Evolutionary conservation across 345 rosid genomes (phyloP).

Genomic region (Euphorbia tirucalli): DNA sequence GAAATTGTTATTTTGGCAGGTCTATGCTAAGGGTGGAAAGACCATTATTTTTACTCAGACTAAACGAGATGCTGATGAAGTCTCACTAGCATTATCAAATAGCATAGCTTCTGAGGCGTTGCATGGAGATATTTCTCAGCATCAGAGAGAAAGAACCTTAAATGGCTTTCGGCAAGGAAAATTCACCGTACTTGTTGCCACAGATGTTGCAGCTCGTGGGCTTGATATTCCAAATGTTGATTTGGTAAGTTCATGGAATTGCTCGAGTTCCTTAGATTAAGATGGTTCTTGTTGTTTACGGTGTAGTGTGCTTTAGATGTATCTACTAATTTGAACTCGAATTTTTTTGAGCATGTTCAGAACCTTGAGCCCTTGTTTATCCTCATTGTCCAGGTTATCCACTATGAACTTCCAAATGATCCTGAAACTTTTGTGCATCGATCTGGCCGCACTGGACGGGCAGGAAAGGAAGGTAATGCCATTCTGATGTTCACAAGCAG

Average conservation of each 20-base stretch:
- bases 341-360: background rate
- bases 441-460: conserved; percentile 99
- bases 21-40: conserved; percentile 95
- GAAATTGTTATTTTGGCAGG: conserved; percentile 40
- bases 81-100: conserved; percentile 67
- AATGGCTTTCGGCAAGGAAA: conserved; percentile 93
- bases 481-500: conserved; percentile 74
- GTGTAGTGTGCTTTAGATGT: too few relatives aligned
- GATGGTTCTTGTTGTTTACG: too few relatives aligned
- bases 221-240: conserved; percentile 98
- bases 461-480: conserved; percentile 95
- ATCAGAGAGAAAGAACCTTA: conserved; percentile 97
- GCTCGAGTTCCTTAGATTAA: background rate
- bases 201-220: conserved; percentile 97
- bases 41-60: conserved; percentile 97
- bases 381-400: conserved; percentile 61
- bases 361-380: conserved; percentile 14
- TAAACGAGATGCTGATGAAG: conserved; percentile 96
- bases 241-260: conserved; percentile 51
- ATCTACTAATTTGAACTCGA: background rate
- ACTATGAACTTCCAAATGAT: conserved; percentile 96
- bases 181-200: conserved; percentile 95
- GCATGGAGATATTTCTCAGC: conserved; percentile 99
- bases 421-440: conserved; percentile 98
- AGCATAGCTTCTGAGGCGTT: conserved; percentile 94